phyloP scores from a whole-genome alignment of 768 basidiomycete genomes.

The Piloderma croceum region DNA sequence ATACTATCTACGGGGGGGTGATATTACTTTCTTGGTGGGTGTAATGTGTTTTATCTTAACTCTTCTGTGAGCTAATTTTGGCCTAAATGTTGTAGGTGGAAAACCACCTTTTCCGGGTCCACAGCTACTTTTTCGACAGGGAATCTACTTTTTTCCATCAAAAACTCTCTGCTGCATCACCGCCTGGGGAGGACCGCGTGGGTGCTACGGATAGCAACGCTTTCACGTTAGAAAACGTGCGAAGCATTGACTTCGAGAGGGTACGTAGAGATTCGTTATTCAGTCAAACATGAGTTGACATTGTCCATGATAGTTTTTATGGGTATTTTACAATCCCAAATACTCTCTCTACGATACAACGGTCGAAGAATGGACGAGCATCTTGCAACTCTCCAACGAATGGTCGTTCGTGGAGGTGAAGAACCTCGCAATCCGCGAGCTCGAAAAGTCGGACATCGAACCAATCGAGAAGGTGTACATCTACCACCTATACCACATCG shows the following conservation, averaged over 20 bases:
- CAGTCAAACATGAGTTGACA: no score
- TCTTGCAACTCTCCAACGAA: constrained; percentile 46
- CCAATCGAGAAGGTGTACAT: constrained; percentile 50
- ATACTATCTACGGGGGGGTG: constrained; percentile 52
- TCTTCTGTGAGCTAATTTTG: no score
- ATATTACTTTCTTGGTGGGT: constrained; percentile 49
- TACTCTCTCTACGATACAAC: constrained; percentile 52
- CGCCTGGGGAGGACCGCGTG: constrained; percentile 24
- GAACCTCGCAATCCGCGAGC: constrained; percentile 47
- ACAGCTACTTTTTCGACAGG: constrained; percentile 58
- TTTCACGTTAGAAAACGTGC: constrained; percentile 37
- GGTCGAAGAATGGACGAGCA: constrained; percentile 46
- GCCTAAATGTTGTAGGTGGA: constrained; percentile 41
- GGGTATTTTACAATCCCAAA: constrained; percentile 52
- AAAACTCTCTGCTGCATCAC: constrained; percentile 26
- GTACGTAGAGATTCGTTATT: constrained; percentile 1
- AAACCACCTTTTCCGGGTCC: constrained; percentile 49
- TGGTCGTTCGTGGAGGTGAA: constrained; percentile 54
- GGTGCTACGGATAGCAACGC: constrained; percentile 39
- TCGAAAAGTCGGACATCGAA: constrained; percentile 38
- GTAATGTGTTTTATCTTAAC: no score
- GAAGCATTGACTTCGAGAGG: constrained; percentile 34
- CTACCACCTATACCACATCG: constrained; percentile 50
- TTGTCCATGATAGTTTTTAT: constrained; percentile 45
- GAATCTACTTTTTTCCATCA: constrained; percentile 47